Evolutionary conservation across 1,139 yeast species (phyloP).

Genomic region (Yamadazyma membranifaciens): DNA sequence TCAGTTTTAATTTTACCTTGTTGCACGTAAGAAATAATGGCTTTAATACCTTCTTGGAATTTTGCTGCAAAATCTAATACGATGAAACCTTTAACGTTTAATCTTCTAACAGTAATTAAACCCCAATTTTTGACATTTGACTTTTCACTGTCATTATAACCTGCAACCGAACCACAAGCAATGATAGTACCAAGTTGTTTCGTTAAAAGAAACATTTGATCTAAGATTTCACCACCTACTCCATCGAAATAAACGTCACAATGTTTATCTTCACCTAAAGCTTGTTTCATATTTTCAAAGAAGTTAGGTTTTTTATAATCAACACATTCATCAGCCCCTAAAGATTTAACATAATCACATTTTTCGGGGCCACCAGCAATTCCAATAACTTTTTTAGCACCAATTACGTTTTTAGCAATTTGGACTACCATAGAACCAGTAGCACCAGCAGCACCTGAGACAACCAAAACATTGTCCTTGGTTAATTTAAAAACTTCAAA

Average conservation of each 20-base stretch:
- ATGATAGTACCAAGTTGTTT: slow-evolving; percentile 46
- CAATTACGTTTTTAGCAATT: slow-evolving; percentile 52
- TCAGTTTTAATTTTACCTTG: slow-evolving; percentile 40
- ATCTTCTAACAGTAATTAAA: slow-evolving; percentile 45
- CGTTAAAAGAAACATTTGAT: slow-evolving; percentile 40
- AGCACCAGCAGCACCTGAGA: slow-evolving; percentile 71
- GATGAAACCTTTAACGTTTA: slow-evolving; percentile 49
- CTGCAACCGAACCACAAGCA: slow-evolving; percentile 64
- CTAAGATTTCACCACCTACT: slow-evolving; percentile 64
- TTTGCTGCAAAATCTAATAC: slow-evolving; percentile 34
- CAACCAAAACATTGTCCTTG: slow-evolving; percentile 34
- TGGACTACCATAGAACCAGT: slow-evolving; percentile 66
- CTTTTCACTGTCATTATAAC: slow-evolving; percentile 47
- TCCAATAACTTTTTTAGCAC: slow-evolving; percentile 59
- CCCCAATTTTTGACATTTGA: slow-evolving; percentile 37
- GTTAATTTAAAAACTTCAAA: slow-evolving; percentile 41
- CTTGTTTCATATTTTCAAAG: slow-evolving; percentile 39
- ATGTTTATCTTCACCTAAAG: slow-evolving; percentile 39
- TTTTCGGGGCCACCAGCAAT: slow-evolving; percentile 63
- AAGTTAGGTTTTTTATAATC: slow-evolving; percentile 52
- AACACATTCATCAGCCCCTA: slow-evolving; percentile 55
- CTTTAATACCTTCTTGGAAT: slow-evolving; percentile 34
- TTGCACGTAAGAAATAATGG: slow-evolving; percentile 32
- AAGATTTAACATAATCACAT: slow-evolving; percentile 50
- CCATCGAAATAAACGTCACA: slow-evolving; percentile 55